Evolutionary conservation across 805 yeast species (phyloP).

Genomic region (Cyberlindnera mycetangii): DNA sequence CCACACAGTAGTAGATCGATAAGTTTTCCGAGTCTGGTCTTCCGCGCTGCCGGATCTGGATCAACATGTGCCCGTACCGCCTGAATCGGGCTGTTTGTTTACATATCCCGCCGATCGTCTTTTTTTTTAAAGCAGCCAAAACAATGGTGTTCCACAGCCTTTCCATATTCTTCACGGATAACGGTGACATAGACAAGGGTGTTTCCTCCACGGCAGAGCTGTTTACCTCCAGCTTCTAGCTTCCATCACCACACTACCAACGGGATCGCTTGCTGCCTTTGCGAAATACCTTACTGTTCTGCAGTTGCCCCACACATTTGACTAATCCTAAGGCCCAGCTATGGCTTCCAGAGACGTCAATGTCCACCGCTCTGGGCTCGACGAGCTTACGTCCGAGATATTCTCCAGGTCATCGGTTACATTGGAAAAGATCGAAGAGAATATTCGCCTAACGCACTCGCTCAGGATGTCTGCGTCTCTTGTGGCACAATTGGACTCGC

Average conservation of each 20-base stretch:
- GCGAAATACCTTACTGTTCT: neutral
- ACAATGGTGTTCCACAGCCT: no score
- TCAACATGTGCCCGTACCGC: conserved; percentile 6
- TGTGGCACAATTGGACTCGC: conserved; percentile 22
- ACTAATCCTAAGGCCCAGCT: no score
- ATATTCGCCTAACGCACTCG: conserved; percentile 21
- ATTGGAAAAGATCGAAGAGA: conserved; percentile 25
- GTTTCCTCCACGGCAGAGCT: no score
- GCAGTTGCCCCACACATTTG: neutral
- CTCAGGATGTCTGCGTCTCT: conserved; percentile 19
- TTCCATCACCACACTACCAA: no score
- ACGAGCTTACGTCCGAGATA: conserved; percentile 22
- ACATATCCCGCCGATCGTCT: conserved; percentile 4
- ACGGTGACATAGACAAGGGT: no score
- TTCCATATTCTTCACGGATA: neutral
- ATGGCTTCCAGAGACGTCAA: conserved; percentile 9
- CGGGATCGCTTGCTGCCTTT: neutral
- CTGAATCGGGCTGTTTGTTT: conserved; percentile 12
- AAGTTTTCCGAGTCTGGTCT: neutral
- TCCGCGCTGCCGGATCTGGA: neutral
- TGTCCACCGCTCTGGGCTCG: conserved; percentile 18
- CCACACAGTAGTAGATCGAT: no score
- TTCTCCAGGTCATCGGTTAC: conserved; percentile 19
- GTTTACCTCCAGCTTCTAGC: no score
- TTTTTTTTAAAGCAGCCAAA: conserved; percentile 7